phyloP scores from a whole-genome alignment of 352 stramenopile species.

The Pythium rishiriense region DNA sequence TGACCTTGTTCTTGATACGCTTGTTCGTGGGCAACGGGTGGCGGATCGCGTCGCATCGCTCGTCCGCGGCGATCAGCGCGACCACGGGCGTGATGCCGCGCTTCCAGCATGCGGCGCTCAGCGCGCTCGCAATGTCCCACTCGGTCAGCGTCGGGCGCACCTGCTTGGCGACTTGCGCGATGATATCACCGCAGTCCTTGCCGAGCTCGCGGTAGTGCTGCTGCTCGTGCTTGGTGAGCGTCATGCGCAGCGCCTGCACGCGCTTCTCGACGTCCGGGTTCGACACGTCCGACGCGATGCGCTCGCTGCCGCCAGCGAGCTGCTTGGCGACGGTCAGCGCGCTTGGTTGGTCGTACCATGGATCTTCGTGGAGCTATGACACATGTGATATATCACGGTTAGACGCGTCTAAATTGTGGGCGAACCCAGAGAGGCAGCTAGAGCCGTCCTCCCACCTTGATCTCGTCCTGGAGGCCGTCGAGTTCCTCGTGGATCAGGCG shows the following conservation, averaged over 20 bases:
- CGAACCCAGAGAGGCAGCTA: too few relatives aligned
- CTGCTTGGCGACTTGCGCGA: slow-evolving; percentile 45
- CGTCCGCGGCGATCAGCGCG: slow-evolving; percentile 61
- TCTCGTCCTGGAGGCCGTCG: slow-evolving; percentile 41
- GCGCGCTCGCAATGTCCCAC: slow-evolving; percentile 50
- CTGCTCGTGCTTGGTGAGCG: slow-evolving; percentile 59
- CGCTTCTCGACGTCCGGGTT: slow-evolving; percentile 32
- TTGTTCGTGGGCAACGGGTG: slow-evolving; percentile 74
- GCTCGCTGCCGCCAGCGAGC: slow-evolving; percentile 40
- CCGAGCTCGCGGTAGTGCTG: slow-evolving; percentile 53
- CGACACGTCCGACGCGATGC: slow-evolving; percentile 35
- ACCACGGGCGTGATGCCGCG: slow-evolving; percentile 59
- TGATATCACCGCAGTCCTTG: slow-evolving; percentile 63
- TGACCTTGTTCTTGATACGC: slow-evolving; percentile 66
- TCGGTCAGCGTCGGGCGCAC: slow-evolving; percentile 51
- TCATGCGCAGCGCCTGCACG: slow-evolving; percentile 39
- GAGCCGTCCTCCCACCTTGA: too few relatives aligned
- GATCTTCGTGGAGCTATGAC: slow-evolving; percentile 41
- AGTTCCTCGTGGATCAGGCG: slow-evolving; percentile 71
- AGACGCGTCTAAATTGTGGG: background rate
- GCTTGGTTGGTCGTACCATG: slow-evolving; percentile 47
- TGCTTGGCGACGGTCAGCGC: slow-evolving; percentile 31
- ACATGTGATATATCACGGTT: background rate
- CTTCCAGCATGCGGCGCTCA: slow-evolving; percentile 40
- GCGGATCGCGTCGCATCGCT: slow-evolving; percentile 63